Conservation (phyloP, 768 basidiomycete species). For the Xerocomellus intermedius region DNA sequence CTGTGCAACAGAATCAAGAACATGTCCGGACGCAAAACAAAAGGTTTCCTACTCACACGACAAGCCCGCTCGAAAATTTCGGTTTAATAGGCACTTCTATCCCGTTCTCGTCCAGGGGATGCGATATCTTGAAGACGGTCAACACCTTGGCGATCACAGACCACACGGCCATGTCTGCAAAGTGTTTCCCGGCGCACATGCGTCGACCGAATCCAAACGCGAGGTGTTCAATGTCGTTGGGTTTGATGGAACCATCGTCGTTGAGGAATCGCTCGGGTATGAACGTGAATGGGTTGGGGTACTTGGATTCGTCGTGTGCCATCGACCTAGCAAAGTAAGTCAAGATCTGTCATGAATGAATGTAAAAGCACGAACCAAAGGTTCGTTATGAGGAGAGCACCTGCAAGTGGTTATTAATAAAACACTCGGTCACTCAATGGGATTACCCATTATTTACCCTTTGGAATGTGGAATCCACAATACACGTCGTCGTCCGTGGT, state of each 20-base stretch:
- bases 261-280: conserved; percentile 40
- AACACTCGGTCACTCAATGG: rapidly evolving
- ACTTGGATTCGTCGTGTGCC: conserved; percentile 28
- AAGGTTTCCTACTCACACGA: not conserved
- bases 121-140: conserved; percentile 14
- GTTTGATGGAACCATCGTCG: conserved; percentile 17
- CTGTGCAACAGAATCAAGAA: not conserved
- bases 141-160: conserved; percentile 10
- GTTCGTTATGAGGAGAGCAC: conserved; percentile 5
- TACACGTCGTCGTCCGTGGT: conserved; percentile 40
- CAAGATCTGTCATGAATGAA: not conserved
- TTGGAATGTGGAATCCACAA: conserved; percentile 48
- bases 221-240: conserved; percentile 1
- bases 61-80: not conserved
- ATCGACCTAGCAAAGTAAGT: conserved; percentile 11
- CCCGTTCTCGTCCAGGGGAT: conserved; percentile 9
- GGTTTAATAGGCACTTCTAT: conserved; percentile 7
- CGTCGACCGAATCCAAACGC: conserved; percentile 27
- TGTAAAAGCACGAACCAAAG: conserved; percentile 4
- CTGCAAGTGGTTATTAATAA: not conserved
- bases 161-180: conserved; percentile 23
- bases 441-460: conserved; percentile 6
- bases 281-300: conserved; percentile 36
- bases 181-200: conserved; percentile 22
- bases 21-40: not conserved